These are phyloP conservation scores for Chrysanthemum makinoi DNA, from an alignment of 129 eudicot species.

Conservation along the genomic window DNA sequence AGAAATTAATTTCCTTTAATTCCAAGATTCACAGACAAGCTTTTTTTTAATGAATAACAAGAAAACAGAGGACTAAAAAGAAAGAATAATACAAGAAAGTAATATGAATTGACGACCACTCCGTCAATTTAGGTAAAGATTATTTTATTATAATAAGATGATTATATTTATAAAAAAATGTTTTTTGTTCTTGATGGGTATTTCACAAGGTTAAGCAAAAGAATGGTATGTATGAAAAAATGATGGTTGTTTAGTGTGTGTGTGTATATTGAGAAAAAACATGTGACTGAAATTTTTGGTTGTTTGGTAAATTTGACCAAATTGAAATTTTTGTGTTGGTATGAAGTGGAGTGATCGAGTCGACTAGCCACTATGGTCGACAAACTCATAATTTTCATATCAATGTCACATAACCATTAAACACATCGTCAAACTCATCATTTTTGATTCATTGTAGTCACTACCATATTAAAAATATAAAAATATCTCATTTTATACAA, in stretches of 20 bases:
- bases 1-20: neutral
- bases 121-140: slow-evolving; percentile 33
- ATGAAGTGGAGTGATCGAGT: slow-evolving; percentile 23
- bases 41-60: neutral
- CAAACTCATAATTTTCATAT: too few relatives aligned
- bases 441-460: too few relatives aligned
- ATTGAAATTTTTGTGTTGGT: slow-evolving; percentile 21
- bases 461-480: too few relatives aligned
- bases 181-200: neutral
- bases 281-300: slow-evolving; percentile 24
- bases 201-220: neutral
- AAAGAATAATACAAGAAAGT: slow-evolving; percentile 14
- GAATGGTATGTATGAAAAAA: slow-evolving; percentile 5
- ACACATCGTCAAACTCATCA: too few relatives aligned
- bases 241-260: slow-evolving; percentile 27
- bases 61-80: slow-evolving; percentile 17
- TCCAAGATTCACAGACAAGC: slow-evolving; percentile 10
- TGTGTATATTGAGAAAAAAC: slow-evolving; percentile 19
- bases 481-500: too few relatives aligned
- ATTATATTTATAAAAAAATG: neutral
- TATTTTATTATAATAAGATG: neutral
- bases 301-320: slow-evolving; percentile 17
- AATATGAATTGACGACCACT: slow-evolving; percentile 14
- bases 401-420: too few relatives aligned
- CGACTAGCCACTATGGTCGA: too few relatives aligned